These are phyloP conservation scores for Malus hybrid DNA, from an alignment of 331 rosid species.

Conservation along the genomic window DNA sequence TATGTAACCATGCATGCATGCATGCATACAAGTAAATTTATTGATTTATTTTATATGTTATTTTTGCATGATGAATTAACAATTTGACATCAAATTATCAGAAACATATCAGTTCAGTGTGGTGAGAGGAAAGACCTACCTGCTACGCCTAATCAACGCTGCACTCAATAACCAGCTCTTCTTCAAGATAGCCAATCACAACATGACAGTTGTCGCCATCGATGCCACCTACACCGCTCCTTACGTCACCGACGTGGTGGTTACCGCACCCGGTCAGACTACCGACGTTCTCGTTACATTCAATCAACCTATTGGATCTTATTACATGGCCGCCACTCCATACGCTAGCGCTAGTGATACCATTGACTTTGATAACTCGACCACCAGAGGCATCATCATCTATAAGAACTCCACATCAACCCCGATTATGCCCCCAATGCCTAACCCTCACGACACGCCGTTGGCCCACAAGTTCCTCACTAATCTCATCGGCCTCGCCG, in stretches of 20 bases:
- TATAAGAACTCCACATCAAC: slow-evolving; percentile 16
- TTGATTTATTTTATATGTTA: no score
- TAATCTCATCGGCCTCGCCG: slow-evolving; percentile 16
- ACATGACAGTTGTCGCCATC: no score
- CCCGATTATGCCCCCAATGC: slow-evolving; percentile 29
- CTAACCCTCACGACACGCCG: slow-evolving; percentile 25
- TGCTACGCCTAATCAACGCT: no score
- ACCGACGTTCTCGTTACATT: slow-evolving; percentile 35
- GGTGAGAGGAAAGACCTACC: no score
- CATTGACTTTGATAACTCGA: background rate
- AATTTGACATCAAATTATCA: background rate
- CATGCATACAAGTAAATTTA: background rate
- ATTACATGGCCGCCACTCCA: slow-evolving; percentile 47
- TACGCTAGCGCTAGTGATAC: background rate
- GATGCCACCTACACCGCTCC: no score
- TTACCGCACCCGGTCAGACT: slow-evolving; percentile 45
- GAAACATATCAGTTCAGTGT: slow-evolving; percentile 15
- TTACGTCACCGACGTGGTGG: slow-evolving; percentile 29
- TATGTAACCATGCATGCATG: background rate
- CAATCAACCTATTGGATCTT: slow-evolving; percentile 30
- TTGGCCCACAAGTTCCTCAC: slow-evolving; percentile 30
- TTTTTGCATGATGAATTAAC: background rate
- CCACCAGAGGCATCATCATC: slow-evolving; percentile 23
- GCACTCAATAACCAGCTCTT: no score
- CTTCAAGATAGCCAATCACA: no score